These are phyloP conservation scores for Phycomyces blakesleeanus DNA, from an alignment of 192 early-diverging fungal genomes.

Conservation along the genomic window DNA sequence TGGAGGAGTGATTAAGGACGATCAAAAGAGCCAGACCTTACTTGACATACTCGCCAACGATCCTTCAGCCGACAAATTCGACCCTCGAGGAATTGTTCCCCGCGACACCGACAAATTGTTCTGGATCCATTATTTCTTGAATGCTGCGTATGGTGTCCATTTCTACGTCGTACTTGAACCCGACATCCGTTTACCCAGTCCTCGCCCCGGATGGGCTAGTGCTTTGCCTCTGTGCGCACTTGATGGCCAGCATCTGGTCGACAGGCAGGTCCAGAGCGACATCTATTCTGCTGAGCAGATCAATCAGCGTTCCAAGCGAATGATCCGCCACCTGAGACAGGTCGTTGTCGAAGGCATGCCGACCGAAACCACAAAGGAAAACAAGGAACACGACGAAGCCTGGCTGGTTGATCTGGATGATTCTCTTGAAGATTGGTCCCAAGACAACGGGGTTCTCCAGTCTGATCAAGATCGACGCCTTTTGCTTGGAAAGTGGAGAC, in stretches of 20 bases:
- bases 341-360: conserved; percentile 8
- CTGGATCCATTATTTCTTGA: conserved; percentile 31
- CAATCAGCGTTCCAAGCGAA: conserved; percentile 20
- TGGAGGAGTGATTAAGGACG: no score
- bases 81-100: conserved; percentile 18
- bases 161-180: conserved; percentile 25
- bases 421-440: conserved; percentile 34
- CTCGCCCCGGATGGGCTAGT: conserved; percentile 17
- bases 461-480: conserved; percentile 14
- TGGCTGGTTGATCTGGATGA: conserved; percentile 36
- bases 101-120: conserved; percentile 16
- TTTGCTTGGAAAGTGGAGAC: conserved; percentile 33
- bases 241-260: conserved; percentile 13
- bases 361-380: background rate
- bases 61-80: conserved; percentile 6
- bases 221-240: conserved; percentile 21
- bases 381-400: conserved; percentile 25
- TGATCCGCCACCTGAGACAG: conserved; percentile 22
- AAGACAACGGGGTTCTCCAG: conserved; percentile 19
- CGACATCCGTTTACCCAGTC: conserved; percentile 8
- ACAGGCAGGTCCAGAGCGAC: conserved; percentile 25
- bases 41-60: conserved; percentile 4
- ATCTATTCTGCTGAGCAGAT: conserved; percentile 28
- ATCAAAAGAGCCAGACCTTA: background rate
- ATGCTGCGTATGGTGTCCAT: conserved; percentile 34